A percentile compares a stretch with the other conserved stretches of the same genome.
Evolutionary conservation across 2,329 filamentous ascomycete species (phyloP).

Genomic region (Claviceps humidiphila): DNA sequence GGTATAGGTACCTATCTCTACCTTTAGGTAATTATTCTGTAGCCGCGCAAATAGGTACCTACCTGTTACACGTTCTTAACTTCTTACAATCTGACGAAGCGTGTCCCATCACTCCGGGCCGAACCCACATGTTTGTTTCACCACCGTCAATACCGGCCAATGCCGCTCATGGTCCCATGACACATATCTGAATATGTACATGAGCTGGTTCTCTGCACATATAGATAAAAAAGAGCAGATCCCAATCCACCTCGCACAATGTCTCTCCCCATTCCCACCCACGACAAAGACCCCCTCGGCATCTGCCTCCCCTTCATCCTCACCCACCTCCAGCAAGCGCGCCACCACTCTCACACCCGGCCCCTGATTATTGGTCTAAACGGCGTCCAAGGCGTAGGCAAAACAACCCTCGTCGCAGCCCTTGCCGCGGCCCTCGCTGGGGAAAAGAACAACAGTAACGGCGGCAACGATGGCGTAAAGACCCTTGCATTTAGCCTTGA

Average conservation of each 20-base stretch:
- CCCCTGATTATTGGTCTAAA: constrained; percentile 80
- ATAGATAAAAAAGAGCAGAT: background rate
- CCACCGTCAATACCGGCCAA: too few species aligned
- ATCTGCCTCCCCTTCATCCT: constrained; percentile 56
- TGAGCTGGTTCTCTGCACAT: too few species aligned
- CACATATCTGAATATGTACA: too few species aligned
- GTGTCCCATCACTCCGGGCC: too few species aligned
- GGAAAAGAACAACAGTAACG: constrained; percentile 5
- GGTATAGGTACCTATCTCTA: too few species aligned
- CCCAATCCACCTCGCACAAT: background rate
- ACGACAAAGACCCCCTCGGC: constrained; percentile 68
- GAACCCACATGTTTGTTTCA: too few species aligned
- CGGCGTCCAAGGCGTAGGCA: constrained; percentile 83
- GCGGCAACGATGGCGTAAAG: constrained; percentile 31
- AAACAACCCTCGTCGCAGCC: constrained; percentile 69
- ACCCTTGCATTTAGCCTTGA: constrained; percentile 72
- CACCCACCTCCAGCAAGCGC: constrained; percentile 35
- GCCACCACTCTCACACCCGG: constrained; percentile 29
- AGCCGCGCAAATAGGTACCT: too few species aligned
- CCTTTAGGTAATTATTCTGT: too few species aligned
- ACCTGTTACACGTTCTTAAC: too few species aligned
- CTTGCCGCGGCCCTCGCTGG: constrained; percentile 48
- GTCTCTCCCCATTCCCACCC: constrained; percentile 23
- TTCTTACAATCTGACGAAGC: too few species aligned
- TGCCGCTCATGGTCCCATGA: too few species aligned